These are phyloP conservation scores for Erysiphe neolycopersici DNA, from an alignment of 2,329 filamentous ascomycete genomes.

Conservation along the genomic window DNA sequence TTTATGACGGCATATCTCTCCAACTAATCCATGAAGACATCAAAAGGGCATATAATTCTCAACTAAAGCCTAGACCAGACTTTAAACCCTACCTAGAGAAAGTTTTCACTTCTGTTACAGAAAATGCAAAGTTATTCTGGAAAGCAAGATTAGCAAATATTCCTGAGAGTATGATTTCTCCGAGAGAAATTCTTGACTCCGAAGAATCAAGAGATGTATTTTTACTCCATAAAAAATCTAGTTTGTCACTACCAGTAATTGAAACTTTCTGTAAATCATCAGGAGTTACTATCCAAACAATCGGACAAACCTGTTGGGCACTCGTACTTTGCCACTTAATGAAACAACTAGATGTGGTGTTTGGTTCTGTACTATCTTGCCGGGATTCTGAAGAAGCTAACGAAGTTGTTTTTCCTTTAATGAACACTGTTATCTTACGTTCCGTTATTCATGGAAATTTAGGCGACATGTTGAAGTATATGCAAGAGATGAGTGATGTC, in stretches of 20 bases:
- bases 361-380: slow-evolving; percentile 63
- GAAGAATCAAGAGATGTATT: slow-evolving; percentile 8
- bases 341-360: slow-evolving; percentile 44
- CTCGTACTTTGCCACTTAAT: slow-evolving; percentile 37
- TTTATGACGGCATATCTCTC: slow-evolving; percentile 79
- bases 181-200: slow-evolving; percentile 3
- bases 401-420: slow-evolving; percentile 55
- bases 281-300: slow-evolving; percentile 45
- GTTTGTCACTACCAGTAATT: slow-evolving; percentile 17
- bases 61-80: slow-evolving; percentile 17
- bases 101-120: slow-evolving; percentile 14
- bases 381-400: slow-evolving; percentile 47
- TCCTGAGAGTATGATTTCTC: slow-evolving; percentile 17
- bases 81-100: slow-evolving; percentile 27
- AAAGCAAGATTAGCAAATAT: slow-evolving; percentile 31
- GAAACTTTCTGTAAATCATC: slow-evolving; percentile 34
- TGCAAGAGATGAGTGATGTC: slow-evolving; percentile 41
- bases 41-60: slow-evolving; percentile 29
- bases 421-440: slow-evolving; percentile 68
- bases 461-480: slow-evolving; percentile 37
- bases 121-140: slow-evolving; percentile 40
- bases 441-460: slow-evolving; percentile 43
- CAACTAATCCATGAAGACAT: slow-evolving; percentile 47
- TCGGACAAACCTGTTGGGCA: slow-evolving; percentile 56
- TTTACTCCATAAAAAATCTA: slow-evolving; percentile 21